Base-by-base conservation (phyloP, 2,329 filamentous ascomycete genomes). In the Berkeleyomyces rouxiae region DNA sequence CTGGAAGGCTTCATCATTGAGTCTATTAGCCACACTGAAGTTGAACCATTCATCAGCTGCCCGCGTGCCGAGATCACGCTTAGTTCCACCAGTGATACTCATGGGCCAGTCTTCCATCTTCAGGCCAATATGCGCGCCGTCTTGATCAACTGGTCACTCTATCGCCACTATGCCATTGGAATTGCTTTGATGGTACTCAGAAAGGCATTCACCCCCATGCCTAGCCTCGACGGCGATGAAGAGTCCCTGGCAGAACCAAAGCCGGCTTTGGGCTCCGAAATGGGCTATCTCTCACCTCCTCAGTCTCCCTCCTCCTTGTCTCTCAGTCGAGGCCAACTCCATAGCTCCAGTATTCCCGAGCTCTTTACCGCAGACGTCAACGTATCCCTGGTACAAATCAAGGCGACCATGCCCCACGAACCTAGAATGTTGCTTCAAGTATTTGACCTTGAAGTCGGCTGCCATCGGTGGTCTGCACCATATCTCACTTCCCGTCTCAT, bases 1-100 rank as follows among this genome's bases (percentile, higher is more conserved):
- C 77, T 99, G 3, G 93, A 97, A 72, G 90, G 86, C 0, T 92
- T 93, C 68, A 87, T 97, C 58, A 85, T 97, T 58, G 93, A 99
- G 71, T 87, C 87, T 0, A 81, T 86, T 2, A 89, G 96, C 66
- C 87, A 84, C 66, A 86, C 90, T 72, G 90, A 96, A 70, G 77
- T 83, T 2, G 90, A 96, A 63, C 85, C 91, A 0, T 97, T 96
- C 70, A 72, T 97, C 67, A 87, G 83, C 47, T 77, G 99, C 64
- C 93, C 95, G 37, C 83, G 86, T 42, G 90, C 95, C 67, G 93
- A 99, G 70, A 78, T 96, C 37, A 86, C 88, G 1, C 81, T 97
- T 63, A 90, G 86, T 37, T 95, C 93, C 0, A 79, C 84, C 3
- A 95, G 88, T 67, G 93, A 99, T 71, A 82, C 82, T 39, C 88